phyloP scores from a whole-genome alignment of 2,329 filamentous ascomycete species.

The Dactylellina parvicollis region DNA sequence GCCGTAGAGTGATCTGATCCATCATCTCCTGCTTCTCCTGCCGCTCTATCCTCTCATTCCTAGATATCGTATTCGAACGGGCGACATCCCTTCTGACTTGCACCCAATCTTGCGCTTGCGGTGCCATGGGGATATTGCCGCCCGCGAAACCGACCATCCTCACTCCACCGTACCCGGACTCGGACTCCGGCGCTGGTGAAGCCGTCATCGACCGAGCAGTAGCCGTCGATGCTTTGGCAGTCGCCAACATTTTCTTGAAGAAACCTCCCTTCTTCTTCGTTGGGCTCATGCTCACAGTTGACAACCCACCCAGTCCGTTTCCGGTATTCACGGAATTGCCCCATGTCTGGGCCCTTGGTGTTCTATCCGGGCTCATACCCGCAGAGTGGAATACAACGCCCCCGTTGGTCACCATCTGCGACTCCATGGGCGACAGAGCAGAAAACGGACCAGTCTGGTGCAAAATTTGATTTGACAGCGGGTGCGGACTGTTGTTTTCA shows the following conservation, averaged over 20 bases:
- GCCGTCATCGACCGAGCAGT: slow-evolving; percentile 57
- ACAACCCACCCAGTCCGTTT: slow-evolving; percentile 78
- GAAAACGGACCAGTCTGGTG: slow-evolving; percentile 45
- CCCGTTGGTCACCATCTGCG: slow-evolving; percentile 59
- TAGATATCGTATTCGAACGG: slow-evolving; percentile 89
- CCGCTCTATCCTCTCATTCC: slow-evolving; percentile 84
- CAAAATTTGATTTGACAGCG: slow-evolving; percentile 33
- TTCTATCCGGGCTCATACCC: slow-evolving; percentile 60
- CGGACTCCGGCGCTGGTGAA: slow-evolving; percentile 60
- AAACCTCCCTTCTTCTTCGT: slow-evolving; percentile 59
- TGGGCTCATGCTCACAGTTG: slow-evolving; percentile 63
- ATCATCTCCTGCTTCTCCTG: slow-evolving; percentile 93
- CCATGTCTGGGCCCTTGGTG: slow-evolving; percentile 57
- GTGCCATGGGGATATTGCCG: slow-evolving; percentile 61
- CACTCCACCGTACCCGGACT: slow-evolving; percentile 59
- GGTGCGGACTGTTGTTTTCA: slow-evolving; percentile 62
- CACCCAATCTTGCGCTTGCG: slow-evolving; percentile 80
- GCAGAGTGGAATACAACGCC: slow-evolving; percentile 61
- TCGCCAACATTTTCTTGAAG: slow-evolving; percentile 58
- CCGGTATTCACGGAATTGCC: slow-evolving; percentile 61
- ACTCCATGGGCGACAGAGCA: slow-evolving; percentile 55
- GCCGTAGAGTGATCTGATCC: slow-evolving; percentile 85
- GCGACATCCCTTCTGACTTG: slow-evolving; percentile 96
- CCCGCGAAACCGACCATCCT: slow-evolving; percentile 68
- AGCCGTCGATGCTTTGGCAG: slow-evolving; percentile 58